A percentile compares a stretch with the other conserved stretches of the same genome.
These are phyloP conservation scores for Dissophora ornata DNA, from an alignment of 192 early-diverging fungal genomes.

Conservation along the genomic window DNA sequence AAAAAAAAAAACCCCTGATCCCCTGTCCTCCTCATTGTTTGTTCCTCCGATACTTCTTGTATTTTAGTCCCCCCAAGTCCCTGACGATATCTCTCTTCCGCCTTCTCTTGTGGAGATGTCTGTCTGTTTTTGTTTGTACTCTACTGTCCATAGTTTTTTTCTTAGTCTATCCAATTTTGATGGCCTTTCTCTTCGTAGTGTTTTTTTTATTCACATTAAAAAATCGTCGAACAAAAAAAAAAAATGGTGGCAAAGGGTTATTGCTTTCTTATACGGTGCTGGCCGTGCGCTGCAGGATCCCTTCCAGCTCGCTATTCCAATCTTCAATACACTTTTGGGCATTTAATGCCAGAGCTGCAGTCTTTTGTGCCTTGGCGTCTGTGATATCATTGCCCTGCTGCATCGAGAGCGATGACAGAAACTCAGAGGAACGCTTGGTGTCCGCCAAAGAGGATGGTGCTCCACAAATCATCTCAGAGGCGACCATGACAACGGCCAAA, in stretches of 20 bases:
- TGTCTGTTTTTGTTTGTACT: conserved; percentile 8
- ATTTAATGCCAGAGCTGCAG: conserved; percentile 5
- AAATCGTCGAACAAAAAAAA: neutral
- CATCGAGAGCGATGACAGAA: conserved; percentile 9
- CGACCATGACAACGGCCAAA: conserved; percentile 35
- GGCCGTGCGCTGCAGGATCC: too few species aligned
- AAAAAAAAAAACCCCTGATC: too few species aligned
- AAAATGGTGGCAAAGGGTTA: too few species aligned
- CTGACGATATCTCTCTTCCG: neutral
- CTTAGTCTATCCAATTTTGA: too few species aligned
- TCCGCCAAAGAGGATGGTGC: too few species aligned
- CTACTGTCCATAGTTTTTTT: conserved; percentile 11
- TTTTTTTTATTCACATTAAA: conserved; percentile 1
- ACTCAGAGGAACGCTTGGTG: neutral
- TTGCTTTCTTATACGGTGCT: too few species aligned
- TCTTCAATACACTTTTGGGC: conserved; percentile 29
- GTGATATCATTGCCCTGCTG: too few species aligned
- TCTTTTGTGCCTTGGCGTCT: neutral
- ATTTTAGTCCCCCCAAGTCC: neutral
- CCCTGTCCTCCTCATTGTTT: too few species aligned
- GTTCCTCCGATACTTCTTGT: too few species aligned
- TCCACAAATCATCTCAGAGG: conserved; percentile 36
- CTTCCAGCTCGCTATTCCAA: conserved; percentile 25
- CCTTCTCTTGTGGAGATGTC: neutral
- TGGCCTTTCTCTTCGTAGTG: too few species aligned